Percentiles rank a stretch among this genome's conserved stretches.
Conservation (phyloP, 2,329 filamentous ascomycete genomes). For the Alternaria consortialis region DNA sequence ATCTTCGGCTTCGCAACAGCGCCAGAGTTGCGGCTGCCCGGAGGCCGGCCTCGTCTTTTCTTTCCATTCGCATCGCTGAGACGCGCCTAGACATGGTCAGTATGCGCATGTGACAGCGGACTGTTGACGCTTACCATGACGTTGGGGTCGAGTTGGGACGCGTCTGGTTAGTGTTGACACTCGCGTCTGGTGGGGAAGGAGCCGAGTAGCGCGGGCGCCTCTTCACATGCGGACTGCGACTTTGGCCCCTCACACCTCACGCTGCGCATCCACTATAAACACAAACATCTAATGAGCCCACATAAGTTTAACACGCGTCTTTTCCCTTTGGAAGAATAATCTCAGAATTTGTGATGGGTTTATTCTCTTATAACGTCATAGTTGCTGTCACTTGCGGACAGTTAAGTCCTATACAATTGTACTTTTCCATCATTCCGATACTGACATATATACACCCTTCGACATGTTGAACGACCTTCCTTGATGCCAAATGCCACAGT, state of each 20-base stretch:
- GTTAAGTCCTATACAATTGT: no score
- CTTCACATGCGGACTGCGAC: constrained; percentile 8
- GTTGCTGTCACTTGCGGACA: neutral
- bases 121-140: constrained; percentile 40
- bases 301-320: neutral
- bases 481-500: no score
- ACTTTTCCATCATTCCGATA: no score
- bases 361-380: neutral
- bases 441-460: neutral
- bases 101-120: neutral
- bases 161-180: constrained; percentile 22
- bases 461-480: no score
- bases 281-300: neutral
- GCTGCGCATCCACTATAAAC: neutral
- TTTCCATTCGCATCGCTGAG: constrained; percentile 17
- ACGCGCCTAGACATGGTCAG: constrained; percentile 37
- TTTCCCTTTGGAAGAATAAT: no score
- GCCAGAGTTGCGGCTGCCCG: constrained; percentile 32
- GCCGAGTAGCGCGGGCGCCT: constrained; percentile 12
- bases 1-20: constrained; percentile 9
- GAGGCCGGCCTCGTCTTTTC: constrained; percentile 38
- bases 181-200: constrained; percentile 16
- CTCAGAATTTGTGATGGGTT: no score
- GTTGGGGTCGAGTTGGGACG: constrained; percentile 31
- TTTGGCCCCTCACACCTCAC: neutral